Evolutionary conservation across 331 rosid genomes (phyloP).

Genomic region (Acacia concinna): DNA sequence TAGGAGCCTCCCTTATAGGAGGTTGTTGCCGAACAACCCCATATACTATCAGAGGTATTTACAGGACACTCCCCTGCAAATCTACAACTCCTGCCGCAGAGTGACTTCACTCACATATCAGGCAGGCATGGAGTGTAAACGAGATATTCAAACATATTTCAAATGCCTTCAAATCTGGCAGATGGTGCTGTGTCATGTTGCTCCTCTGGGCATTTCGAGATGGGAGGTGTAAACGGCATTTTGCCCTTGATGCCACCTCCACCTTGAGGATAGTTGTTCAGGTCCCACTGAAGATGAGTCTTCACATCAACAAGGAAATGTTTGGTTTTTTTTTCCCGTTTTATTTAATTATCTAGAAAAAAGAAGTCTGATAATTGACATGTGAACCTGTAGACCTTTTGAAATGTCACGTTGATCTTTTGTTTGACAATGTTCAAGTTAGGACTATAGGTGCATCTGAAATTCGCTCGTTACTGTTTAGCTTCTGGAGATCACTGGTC

Average conservation of each 20-base stretch:
- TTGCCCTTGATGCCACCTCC: slow-evolving; percentile 23
- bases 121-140: background rate
- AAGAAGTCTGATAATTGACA: slow-evolving; percentile 9
- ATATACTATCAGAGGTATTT: slow-evolving; percentile 66
- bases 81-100: slow-evolving; percentile 32
- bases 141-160: slow-evolving; percentile 9
- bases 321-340: background rate
- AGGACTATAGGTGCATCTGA: background rate
- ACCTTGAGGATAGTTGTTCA: background rate
- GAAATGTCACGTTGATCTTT: background rate
- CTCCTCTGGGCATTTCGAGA: slow-evolving; percentile 19
- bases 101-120: slow-evolving; percentile 28
- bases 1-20: slow-evolving; percentile 85
- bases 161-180: slow-evolving; percentile 19
- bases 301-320: background rate
- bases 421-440: background rate
- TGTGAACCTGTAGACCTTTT: background rate
- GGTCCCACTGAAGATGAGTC: background rate
- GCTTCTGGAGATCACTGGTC: background rate
- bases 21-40: slow-evolving; percentile 99
- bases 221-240: slow-evolving; percentile 5
- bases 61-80: slow-evolving; percentile 48
- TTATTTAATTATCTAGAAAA: background rate
- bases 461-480: background rate
- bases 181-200: slow-evolving; percentile 28